Evolutionary conservation across 768 basidiomycete species (phyloP), one percentile per base, ranked within the genome.

Genomic region (Dioszegia hungarica): DNA sequence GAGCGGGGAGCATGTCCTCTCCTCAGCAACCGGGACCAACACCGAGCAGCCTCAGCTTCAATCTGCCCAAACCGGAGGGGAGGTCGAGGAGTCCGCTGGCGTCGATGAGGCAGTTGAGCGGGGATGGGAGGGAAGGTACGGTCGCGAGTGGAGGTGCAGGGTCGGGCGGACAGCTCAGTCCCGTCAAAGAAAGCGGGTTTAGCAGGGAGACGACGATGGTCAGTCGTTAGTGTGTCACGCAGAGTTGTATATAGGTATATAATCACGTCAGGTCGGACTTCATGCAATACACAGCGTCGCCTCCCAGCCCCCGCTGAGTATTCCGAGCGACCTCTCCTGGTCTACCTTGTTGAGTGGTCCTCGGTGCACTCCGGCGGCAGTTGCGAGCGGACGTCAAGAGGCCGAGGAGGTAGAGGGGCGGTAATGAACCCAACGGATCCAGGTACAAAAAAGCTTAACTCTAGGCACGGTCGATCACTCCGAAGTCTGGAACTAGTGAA

Each of bases 141-240:
- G 52, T 1, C 22, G 31, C 5, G 28, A 25, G n/a, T 31, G 47
- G 39, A 14, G n/a, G 20, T 20, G 36, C n/a, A 12, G 17, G 31
- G 31, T 48, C 49, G 36, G n/a, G n/a, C n/a, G 49, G 49, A 12
- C 49, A 51, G 22, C 25, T 54, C 2, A 54, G 40, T 15, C 52
- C 52, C 1, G 52, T 54, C n/a, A 41, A 43, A 28, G 52, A 54
- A 29, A 54, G 52, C 40, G 52, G 40, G 24, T 15, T 54, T 39
- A 54, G 52, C 20, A 41, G 52, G 52, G 52, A 41, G 28, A 50
- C 29, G 52, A 59, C 45, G 2, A 39, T 37, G 54, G 37, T 48
- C n/a, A 47, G 45, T 36, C 11, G 33, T 11, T n/a, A 33, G n/a
- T 5, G n/a, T 48, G 31, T 14, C 31, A 14, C 31, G 14, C 31